phyloP scores from a whole-genome alignment of 2,329 filamentous ascomycete genomes.

The Simplicillium sp. region DNA sequence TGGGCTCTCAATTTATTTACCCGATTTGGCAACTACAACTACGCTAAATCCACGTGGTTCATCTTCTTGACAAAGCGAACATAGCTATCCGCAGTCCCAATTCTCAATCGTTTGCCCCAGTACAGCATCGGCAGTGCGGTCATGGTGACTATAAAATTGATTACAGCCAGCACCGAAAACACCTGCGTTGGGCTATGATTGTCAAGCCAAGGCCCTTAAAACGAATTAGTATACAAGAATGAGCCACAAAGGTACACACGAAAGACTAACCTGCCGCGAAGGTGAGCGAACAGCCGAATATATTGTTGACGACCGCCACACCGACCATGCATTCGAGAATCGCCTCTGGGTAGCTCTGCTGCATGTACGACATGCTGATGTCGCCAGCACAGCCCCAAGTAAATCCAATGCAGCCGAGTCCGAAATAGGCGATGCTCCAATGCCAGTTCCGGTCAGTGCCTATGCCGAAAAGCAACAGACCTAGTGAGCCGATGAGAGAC shows the following conservation, averaged over 20 bases:
- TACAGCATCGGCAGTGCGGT: slow-evolving; percentile 1
- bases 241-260: too few relatives aligned
- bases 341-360: slow-evolving; percentile 47
- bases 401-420: slow-evolving; percentile 47
- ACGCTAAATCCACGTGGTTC: not conserved
- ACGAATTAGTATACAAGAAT: not conserved
- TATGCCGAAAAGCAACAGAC: slow-evolving; percentile 43
- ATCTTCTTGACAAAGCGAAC: slow-evolving; percentile 1
- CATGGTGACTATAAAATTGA: slow-evolving; percentile 3
- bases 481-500: slow-evolving; percentile 38
- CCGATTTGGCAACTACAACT: too few relatives aligned
- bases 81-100: not conserved
- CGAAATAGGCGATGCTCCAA: slow-evolving; percentile 45
- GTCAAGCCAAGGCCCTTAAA: slow-evolving; percentile 2
- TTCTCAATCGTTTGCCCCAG: slow-evolving; percentile 3
- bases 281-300: slow-evolving; percentile 42
- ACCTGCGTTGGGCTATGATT: not conserved
- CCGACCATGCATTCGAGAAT: slow-evolving; percentile 50
- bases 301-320: slow-evolving; percentile 48
- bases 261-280: slow-evolving; percentile 21
- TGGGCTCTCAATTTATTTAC: too few relatives aligned
- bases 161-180: slow-evolving; percentile 1
- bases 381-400: slow-evolving; percentile 51
- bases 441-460: slow-evolving; percentile 38
- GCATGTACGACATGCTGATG: slow-evolving; percentile 43